phyloP scores from a whole-genome alignment of 177 flowering plant species.

The Vitis hybrid region DNA sequence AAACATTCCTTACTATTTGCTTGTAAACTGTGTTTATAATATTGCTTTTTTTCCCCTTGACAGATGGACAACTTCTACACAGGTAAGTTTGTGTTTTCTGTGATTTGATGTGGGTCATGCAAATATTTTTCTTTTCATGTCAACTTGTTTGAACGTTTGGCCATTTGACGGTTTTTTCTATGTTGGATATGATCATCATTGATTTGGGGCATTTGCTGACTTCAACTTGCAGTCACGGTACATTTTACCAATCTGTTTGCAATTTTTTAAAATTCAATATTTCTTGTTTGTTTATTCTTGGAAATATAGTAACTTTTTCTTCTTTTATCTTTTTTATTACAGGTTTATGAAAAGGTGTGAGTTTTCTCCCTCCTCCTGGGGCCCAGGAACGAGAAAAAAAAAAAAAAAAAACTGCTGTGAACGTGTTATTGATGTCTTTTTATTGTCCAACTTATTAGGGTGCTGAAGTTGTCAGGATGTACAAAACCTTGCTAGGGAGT shows the following conservation, averaged over 20 bases:
- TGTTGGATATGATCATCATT: conserved; percentile 14
- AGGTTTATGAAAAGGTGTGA: conserved; percentile 93
- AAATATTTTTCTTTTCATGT: neutral
- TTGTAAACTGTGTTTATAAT: conserved; percentile 6
- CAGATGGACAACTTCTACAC: conserved; percentile 99
- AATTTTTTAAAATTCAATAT: neutral
- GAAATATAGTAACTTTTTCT: conserved; percentile 7
- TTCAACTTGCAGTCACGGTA: conserved; percentile 80
- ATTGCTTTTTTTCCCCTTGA: conserved; percentile 10
- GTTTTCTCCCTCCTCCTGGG: neutral
- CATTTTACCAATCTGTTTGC: conserved; percentile 14
- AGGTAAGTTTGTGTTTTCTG: conserved; percentile 44
- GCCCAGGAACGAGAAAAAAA: no score
- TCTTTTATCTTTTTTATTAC: conserved; percentile 21
- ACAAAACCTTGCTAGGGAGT: conserved; percentile 85
- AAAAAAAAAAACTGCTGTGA: neutral
- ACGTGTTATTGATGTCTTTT: conserved; percentile 8
- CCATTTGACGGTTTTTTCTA: conserved; percentile 11
- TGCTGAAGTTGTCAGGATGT: conserved; percentile 99
- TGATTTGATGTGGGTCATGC: neutral
- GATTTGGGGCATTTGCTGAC: conserved; percentile 13
- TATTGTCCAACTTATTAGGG: conserved; percentile 50
- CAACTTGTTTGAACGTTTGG: conserved; percentile 2
- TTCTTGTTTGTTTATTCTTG: conserved; percentile 1
- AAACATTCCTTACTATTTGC: neutral